Percentiles rank a stretch among this genome's conserved stretches.
Conservation (phyloP, 371 early-diverging fungal genomes). For the Mucor saturninus region DNA sequence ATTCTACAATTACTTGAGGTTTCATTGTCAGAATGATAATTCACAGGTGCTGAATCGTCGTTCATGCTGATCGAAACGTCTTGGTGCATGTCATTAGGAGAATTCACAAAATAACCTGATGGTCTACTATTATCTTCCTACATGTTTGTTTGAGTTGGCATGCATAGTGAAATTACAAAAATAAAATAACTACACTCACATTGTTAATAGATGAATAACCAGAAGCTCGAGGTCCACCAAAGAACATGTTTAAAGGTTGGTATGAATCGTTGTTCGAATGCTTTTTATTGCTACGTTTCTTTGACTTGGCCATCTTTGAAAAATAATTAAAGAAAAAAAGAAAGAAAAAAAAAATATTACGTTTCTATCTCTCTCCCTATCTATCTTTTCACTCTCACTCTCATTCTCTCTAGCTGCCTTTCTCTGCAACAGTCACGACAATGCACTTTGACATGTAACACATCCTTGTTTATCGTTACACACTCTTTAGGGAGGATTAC, state of each 20-base stretch:
- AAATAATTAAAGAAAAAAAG: too few relatives aligned
- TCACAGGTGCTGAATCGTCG: conserved; percentile 6
- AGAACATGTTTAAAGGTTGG: conserved; percentile 29
- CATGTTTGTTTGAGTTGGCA: neutral
- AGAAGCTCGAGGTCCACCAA: conserved; percentile 8
- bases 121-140: neutral
- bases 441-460: too few relatives aligned
- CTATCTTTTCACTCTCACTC: neutral
- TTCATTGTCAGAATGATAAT: conserved; percentile 33
- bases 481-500: too few relatives aligned
- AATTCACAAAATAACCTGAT: conserved; percentile 1
- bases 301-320: conserved; percentile 25
- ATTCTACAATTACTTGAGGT: conserved; percentile 27
- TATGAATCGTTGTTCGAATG: neutral
- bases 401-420: too few relatives aligned
- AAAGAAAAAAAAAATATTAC: too few relatives aligned
- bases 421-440: too few relatives aligned
- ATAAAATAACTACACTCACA: neutral
- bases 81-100: neutral
- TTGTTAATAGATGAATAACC: conserved; percentile 18
- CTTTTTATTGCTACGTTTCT: conserved; percentile 19
- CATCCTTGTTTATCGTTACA: too few relatives aligned
- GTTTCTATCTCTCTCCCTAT: too few relatives aligned
- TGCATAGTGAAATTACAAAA: too few relatives aligned
- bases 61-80: conserved; percentile 25